Evolutionary conservation across 2,329 filamentous ascomycete genomes (phyloP), one percentile per base, ranked within the genome.

Genomic region (Arthrobotrys iridis): DNA sequence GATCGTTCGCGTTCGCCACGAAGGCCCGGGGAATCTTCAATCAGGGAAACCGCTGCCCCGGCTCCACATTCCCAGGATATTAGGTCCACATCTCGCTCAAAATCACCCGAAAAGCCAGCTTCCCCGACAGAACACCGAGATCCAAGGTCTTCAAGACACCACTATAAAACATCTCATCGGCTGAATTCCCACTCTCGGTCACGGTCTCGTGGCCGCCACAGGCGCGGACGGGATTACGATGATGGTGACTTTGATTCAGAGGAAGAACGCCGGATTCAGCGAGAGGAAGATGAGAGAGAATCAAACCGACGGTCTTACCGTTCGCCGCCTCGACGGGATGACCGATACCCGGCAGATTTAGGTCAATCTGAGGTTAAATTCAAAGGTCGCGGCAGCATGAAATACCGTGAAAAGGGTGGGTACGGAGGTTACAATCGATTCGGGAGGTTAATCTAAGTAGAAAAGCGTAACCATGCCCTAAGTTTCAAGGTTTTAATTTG

Each of bases 331-430:
- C 33, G 62, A 24, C 62, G 70, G 7, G 55, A 58, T 57, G 62
- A 74, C 43, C 55, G 45, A 13, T 58, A 74, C 26, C 11, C 26
- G n/a, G 41, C 18, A 8, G 70, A 67, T 18, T 40, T 46, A 6
- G 76, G 72, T 26, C 65, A 68, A 18, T 70, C 52, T 57, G 75
- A 71, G 15, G 78, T 79, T 33, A 78, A 77, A 55, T 79, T 79
- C 45, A 79, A 79, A 52, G 78, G 78, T 13, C 75, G 78, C 13
- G 78, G 78, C 20, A 79, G 77, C 52, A 79, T 79, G 78, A 78
- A 78, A 30, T 79, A 77, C 50, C 72, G 78, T 26, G 78, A 79
- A 66, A 78, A 77, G 50, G 64, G 76, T 58, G 72, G 43, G 22
- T 78, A 76, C 67, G 67, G 65, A 20, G 77, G 77, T 2, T 74